Percentiles rank a stretch among this genome's conserved stretches.
Evolutionary conservation across 768 basidiomycete species (phyloP).

Genomic region (Goffeauzyma gilvescens): DNA sequence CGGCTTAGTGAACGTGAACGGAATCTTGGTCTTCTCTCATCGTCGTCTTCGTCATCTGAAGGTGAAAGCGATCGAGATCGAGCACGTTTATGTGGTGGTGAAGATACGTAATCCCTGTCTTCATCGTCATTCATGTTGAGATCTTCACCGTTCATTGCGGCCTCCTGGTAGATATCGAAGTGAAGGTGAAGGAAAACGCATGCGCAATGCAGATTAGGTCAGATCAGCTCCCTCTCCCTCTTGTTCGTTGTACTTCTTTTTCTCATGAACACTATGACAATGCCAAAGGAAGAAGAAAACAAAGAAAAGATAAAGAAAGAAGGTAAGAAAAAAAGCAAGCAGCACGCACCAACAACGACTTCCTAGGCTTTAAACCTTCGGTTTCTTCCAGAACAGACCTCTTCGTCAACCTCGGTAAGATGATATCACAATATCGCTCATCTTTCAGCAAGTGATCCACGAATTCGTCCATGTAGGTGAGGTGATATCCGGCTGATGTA

Average conservation of each 20-base stretch:
- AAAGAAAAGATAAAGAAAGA: background rate
- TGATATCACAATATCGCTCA: constrained; percentile 90
- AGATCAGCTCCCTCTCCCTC: no score
- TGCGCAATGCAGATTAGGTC: no score
- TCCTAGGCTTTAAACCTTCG: constrained; percentile 65
- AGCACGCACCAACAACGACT: constrained; percentile 51
- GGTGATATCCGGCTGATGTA: constrained; percentile 53
- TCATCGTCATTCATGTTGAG: background rate
- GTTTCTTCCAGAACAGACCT: constrained; percentile 77
- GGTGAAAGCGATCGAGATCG: background rate
- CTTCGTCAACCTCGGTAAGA: constrained; percentile 72
- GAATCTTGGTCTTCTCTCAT: background rate
- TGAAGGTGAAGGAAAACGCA: background rate
- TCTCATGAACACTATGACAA: no score
- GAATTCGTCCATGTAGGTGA: constrained; percentile 85
- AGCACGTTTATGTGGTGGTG: background rate
- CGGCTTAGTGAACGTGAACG: constrained; percentile 4
- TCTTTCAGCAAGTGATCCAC: constrained; percentile 62
- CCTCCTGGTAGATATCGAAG: background rate
- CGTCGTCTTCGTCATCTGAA: background rate
- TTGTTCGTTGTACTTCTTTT: background rate
- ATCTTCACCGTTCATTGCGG: background rate
- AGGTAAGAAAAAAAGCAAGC: background rate
- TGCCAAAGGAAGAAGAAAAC: no score
- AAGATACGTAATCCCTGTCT: background rate